Evolutionary conservation across 2,329 filamentous ascomycete genomes (phyloP), one percentile per base, ranked within the genome.

Genomic region (Calonectria naviculata): DNA sequence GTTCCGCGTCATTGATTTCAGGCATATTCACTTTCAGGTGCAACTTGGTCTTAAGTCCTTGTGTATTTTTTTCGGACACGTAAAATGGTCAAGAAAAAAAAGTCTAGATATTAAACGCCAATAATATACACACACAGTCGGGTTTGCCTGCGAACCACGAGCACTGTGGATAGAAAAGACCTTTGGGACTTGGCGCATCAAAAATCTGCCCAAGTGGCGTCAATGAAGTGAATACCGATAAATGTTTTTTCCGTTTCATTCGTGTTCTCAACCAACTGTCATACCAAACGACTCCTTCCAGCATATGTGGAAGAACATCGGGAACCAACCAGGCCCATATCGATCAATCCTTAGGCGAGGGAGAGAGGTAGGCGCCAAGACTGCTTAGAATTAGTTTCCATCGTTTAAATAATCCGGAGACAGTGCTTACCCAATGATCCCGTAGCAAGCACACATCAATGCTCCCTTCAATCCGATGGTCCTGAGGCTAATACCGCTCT

Each of bases 401-500:
- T 19, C 7, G 9, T 47, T 21, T 5, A 31, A 13, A 13, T 26
- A 24, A 26, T 42, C 2, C 9, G n/a, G 24, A 6, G 9, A 4
- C 4, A 17, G 28, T n/a, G 70, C 76, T 74, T 56, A 78, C 76
- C 74, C 86, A 72, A 90, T 88, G 31, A 89, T 89, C 2, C 87
- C 80, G 78, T 89, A 90, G 41, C 87, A 87, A 2, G 87, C 86
- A 75, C 87, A 87, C 74, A 90, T 83, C 42, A 90, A 78, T 1
- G 87, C 88, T 24, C 92, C 92, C 81, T 93, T 83, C 7, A 84
- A 52, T 0, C 82, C 81, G 5, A 79, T 81, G 0, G 91, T 73
- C 65, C 78, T 78, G 2, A 94, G 86, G 73, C 92, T 93, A 77
- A 93, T 93, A 77, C 89, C 91, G 74, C 92, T 88, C 17, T 93